Base-by-base conservation (phyloP, 441 rosid species). In the Flueggea neowawraea region DNA sequence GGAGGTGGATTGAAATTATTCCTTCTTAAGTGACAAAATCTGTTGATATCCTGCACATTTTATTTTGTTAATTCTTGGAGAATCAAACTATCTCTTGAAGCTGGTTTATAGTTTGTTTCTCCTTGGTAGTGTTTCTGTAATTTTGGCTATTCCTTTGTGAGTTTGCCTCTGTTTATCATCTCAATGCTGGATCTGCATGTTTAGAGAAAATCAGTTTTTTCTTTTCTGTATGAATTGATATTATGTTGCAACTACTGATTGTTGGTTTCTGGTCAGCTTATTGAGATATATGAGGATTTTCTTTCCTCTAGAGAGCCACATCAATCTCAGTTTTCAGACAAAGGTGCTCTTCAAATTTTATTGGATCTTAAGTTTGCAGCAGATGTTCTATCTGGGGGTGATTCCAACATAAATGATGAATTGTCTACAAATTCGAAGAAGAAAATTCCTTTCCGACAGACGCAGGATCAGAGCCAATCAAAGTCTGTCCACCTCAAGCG, bases 301-400 rank as follows among this genome's bases (percentile, higher is more conserved):
- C 72, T 87, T 72, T 84, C 93, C 57, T 51, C 79, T 61, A 75
- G 75, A 75, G 96, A 86, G 60, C 78, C 81, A 64, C 69, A 54
- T 70, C 76, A 69, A 65, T 81, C 80, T 68, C 85, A 77, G 69
- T 86, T 94, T 70, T 91, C 96, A 69, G 99, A 94, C 72, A 94
- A 94, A 80, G 99, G 97, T 74, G 83, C 83, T 75, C 72, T 94
- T 58, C 99, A 94, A 74, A 66, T 89, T 68, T 76, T 91, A 62
- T 78, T 91, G 60, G 99, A 94, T 79, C 67, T 94, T 59, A 87
- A 89, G 84, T 91, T 94, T 86, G 73, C 81, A 54, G 83, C 85
- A 55, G 99, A 91, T 62, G 72, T 86, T 69, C 97, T 95, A 53
- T 95, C 95, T 50, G 97, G 96, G 61, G 88, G 89, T 61, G 86